Conservation (phyloP, 495 filamentous ascomycete genomes). For the Penicillium silybi region DNA sequence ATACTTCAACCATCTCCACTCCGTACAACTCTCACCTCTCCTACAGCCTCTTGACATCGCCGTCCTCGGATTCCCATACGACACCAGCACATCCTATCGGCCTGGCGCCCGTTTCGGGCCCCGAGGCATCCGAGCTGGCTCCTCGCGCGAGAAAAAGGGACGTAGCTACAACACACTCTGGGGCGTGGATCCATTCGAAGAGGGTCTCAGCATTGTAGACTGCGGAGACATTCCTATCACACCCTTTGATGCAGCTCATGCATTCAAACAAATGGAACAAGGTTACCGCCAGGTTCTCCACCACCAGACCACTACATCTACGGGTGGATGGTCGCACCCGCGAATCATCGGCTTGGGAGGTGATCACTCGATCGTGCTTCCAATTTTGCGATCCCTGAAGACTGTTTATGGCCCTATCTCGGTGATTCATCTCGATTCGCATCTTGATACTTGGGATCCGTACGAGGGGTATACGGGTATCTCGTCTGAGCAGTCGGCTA, state of each 20-base stretch:
- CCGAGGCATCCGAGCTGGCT: constrained; percentile 61
- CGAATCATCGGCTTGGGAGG: constrained; percentile 56
- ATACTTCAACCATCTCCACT: too few relatives aligned
- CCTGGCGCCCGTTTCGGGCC: constrained; percentile 65
- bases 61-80: neutral
- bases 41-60: neutral
- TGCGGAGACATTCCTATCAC: constrained; percentile 62
- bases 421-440: constrained; percentile 59
- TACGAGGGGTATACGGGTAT: constrained; percentile 22
- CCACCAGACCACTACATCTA: constrained; percentile 19
- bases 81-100: constrained; percentile 53
- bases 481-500: constrained; percentile 21
- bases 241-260: constrained; percentile 53
- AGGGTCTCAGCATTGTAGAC: constrained; percentile 55
- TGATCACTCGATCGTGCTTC: constrained; percentile 60
- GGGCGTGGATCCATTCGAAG: constrained; percentile 48
- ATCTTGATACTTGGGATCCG: constrained; percentile 55
- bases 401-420: constrained; percentile 49
- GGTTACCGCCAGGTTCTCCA: constrained; percentile 32
- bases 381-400: constrained; percentile 54
- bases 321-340: constrained; percentile 16
- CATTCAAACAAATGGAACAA: constrained; percentile 58
- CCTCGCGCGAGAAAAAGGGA: constrained; percentile 25
- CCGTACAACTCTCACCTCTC: neutral
- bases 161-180: constrained; percentile 31